Evolutionary conservation across 1,139 yeast genomes (phyloP), one percentile per base, ranked within the genome.

Genomic region (Kodamaea fungicola): DNA sequence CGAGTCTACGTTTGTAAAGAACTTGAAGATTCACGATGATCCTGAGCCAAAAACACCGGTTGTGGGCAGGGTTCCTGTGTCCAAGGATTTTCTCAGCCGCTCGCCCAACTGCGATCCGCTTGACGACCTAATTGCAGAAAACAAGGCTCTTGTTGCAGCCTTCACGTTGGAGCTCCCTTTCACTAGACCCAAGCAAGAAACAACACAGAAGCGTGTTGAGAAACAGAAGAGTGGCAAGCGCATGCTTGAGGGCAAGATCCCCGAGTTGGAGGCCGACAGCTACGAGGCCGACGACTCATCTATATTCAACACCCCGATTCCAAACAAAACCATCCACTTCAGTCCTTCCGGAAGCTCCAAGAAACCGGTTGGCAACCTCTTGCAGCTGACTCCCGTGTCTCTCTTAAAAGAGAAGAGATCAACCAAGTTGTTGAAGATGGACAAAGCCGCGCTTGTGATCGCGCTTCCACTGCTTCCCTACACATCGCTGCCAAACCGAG

Each of bases 301-400:
- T 2, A 42, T 46, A 8, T 51, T 50, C 38, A 50, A 54, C 29
- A 60, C 67, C 13, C 67, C 69, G 7, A 53, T 53, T 8, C 59
- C 61, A 3, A 62, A 59, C 37, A 62, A 60, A 37, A 54, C 66
- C 13, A 53, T 60, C 2, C 59, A 50, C 43, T 63, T 62, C 41
- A 62, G 67, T 2, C 67, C 69, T 28, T 50, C 62, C 16, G 57
- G 54, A 5, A 38, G 59, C 12, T 46, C 55, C 16, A 46, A 58
- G 47, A 54, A 52, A 27, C 47, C 44, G 12, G 27, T 46, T 4
- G 31, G 42, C 8, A 46, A 43, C 23, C 30, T 41, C 3, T 39
- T 45, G 12, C 54, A 50, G 33, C 51, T 56, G 12, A 61, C 67
- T 7, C 68, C 68, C 4, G 57, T 53, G 3, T 41, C 60, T 3